These are phyloP conservation scores for Hyaloperonospora arabidopsidis DNA, from an alignment of 352 stramenopile species.

Conservation along the genomic window DNA sequence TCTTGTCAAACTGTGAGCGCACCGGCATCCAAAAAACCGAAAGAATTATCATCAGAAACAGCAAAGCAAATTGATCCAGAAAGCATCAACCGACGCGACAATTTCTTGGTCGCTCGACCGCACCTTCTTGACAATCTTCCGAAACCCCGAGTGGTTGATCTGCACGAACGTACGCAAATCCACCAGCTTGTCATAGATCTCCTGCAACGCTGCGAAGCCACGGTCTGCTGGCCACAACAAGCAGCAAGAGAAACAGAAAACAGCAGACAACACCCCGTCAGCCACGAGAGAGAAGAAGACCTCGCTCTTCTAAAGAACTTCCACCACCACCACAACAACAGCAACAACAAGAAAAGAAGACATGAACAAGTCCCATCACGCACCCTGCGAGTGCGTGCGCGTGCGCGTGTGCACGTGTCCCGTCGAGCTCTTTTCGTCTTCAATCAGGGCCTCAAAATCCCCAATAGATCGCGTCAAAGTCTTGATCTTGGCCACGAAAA, in stretches of 20 bases:
- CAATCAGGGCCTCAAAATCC: slow-evolving; percentile 64
- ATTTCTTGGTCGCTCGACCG: not conserved
- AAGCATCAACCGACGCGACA: not conserved
- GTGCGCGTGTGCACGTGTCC: slow-evolving; percentile 69
- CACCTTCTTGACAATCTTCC: slow-evolving; percentile 92
- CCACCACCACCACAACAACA: not conserved
- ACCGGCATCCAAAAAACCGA: not conserved
- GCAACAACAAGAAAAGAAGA: not conserved
- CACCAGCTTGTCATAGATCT: slow-evolving; percentile 86
- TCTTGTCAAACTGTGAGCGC: slow-evolving; percentile 84
- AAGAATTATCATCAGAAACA: too few relatives aligned
- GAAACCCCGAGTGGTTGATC: slow-evolving; percentile 89
- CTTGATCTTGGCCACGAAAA: slow-evolving; percentile 65
- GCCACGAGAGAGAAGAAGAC: not conserved
- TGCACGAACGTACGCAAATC: slow-evolving; percentile 86
- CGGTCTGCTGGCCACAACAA: slow-evolving; percentile 37
- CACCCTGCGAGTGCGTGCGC: slow-evolving; percentile 56
- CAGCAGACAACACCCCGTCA: not conserved
- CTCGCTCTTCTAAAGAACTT: not conserved
- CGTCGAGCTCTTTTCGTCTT: slow-evolving; percentile 59
- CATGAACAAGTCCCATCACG: slow-evolving; percentile 6
- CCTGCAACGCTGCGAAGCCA: slow-evolving; percentile 74
- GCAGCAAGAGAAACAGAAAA: too few relatives aligned
- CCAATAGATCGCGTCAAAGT: slow-evolving; percentile 58
- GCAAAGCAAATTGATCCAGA: too few relatives aligned